Base-by-base conservation (phyloP, 495 filamentous ascomycete species). In the Penicillium crystallinum region DNA sequence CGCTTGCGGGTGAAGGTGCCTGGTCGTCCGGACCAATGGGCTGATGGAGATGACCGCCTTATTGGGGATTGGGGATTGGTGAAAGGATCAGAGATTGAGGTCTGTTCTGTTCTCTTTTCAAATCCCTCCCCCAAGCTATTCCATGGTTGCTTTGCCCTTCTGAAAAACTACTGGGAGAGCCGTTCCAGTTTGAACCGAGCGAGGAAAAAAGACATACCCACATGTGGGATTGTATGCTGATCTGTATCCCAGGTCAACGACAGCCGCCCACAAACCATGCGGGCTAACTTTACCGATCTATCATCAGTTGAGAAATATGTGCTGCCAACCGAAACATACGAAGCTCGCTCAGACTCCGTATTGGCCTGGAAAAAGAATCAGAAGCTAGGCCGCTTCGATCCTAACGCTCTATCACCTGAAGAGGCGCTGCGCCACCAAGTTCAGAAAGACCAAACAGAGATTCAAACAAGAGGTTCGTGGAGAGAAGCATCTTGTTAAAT, bases 341-440 rank as follows among this genome's bases (percentile, higher is more conserved):
- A 88, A 61, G 80, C 81, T 48, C 89, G 89, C 49, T 72, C 83
- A 22, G 87, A 95, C 71, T 91, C 86, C 21, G 93, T 98, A 14
- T 78, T 96, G 35, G 88, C 90, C 9, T 97, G 89, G 89, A 98
- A 98, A 75, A 89, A 87, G 70, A 78, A 83, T 18, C 84, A 96
- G 59, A 89, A 95, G 60, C 79, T 98, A 19, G 93, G 93, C 33
- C 90, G 93, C 25, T 98, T 98, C 70, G 91, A 97, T 64, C 93
- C 93, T 3, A 78, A 81, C 58, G 88, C 91, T 6, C 83, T 87
- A 17, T 79, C 73, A 51, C 78, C 74, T 2, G 68, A 68, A 27
- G 69, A 77, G 18, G 54, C 83, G 19, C 82, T 90, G 58, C 77
- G 83, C 48, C 80, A 85, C 51, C 90, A 88, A 64, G 77, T 87